Evolutionary conservation across 768 basidiomycete genomes (phyloP).

Genomic region (Russula brevipes): DNA sequence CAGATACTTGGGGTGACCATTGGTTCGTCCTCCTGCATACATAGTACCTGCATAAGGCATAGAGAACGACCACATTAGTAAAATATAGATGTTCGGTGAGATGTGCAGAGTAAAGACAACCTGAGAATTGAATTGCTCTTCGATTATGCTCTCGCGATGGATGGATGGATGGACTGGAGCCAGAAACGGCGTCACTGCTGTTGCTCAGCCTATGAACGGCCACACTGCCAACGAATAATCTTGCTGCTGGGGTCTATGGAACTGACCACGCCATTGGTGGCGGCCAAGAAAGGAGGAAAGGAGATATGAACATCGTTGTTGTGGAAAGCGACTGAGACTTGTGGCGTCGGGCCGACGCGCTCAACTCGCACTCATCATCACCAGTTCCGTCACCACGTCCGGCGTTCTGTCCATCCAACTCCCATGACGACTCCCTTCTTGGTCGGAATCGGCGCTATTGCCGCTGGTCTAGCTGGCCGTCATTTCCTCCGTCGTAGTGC

Average conservation of each 20-base stretch:
- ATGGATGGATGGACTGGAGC: no score
- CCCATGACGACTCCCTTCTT: conserved; percentile 75
- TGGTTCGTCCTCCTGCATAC: not conserved
- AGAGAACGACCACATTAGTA: not conserved
- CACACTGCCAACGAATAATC: no score
- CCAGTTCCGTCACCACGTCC: not conserved
- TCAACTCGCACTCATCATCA: not conserved
- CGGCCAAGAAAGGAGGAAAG: not conserved
- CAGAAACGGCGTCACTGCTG: no score
- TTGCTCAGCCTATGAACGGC: no score
- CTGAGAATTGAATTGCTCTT: no score
- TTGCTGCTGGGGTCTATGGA: not conserved
- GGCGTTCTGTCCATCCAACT: not conserved
- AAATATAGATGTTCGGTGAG: not conserved
- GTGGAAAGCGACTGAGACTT: no score
- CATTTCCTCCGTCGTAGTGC: conserved; percentile 64
- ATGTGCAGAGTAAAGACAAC: not conserved
- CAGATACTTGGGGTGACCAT: not conserved
- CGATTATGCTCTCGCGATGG: no score
- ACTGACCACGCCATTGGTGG: not conserved
- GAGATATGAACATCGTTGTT: not conserved
- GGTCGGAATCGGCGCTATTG: conserved; percentile 70
- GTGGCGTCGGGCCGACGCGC: not conserved
- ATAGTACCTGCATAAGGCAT: not conserved
- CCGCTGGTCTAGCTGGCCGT: conserved; percentile 70